Evolutionary conservation across 768 basidiomycete species (phyloP).

Genomic region (Sarcodon aspratus): DNA sequence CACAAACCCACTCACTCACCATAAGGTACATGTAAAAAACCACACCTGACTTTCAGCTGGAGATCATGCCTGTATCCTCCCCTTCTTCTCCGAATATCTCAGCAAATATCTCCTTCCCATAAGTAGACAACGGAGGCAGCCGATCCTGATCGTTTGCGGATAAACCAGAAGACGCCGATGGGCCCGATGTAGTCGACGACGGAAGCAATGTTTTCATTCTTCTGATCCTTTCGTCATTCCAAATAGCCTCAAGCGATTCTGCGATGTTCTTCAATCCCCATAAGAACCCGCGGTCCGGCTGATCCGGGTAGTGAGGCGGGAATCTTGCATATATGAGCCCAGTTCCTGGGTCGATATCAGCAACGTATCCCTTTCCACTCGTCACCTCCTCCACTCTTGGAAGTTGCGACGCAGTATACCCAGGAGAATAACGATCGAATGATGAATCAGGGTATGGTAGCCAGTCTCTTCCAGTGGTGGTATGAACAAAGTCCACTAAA

Average conservation of each 20-base stretch:
- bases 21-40: neutral
- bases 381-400: conserved; percentile 31
- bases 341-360: conserved; percentile 71
- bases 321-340: conserved; percentile 87
- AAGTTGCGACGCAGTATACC: conserved; percentile 16
- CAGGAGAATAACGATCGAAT: neutral
- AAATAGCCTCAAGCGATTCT: conserved; percentile 68
- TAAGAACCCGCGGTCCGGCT: conserved; percentile 90
- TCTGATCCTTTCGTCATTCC: conserved; percentile 74
- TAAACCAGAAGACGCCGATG: neutral
- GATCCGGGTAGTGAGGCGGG: conserved; percentile 81
- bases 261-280: conserved; percentile 81
- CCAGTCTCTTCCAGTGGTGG: conserved; percentile 93
- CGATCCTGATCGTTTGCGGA: conserved; percentile 39
- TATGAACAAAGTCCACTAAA: conserved; percentile 97
- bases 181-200: neutral
- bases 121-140: conserved; percentile 52
- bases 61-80: conserved; percentile 69
- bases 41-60: conserved; percentile 33
- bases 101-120: conserved; percentile 73
- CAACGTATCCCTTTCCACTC: conserved; percentile 64
- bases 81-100: conserved; percentile 60
- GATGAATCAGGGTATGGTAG: conserved; percentile 42
- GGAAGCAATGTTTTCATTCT: conserved; percentile 34
- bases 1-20: neutral